Evolutionary conservation across 2,329 filamentous ascomycete genomes (phyloP).

Genomic region (Pseudopyrenochaeta lycopersici): DNA sequence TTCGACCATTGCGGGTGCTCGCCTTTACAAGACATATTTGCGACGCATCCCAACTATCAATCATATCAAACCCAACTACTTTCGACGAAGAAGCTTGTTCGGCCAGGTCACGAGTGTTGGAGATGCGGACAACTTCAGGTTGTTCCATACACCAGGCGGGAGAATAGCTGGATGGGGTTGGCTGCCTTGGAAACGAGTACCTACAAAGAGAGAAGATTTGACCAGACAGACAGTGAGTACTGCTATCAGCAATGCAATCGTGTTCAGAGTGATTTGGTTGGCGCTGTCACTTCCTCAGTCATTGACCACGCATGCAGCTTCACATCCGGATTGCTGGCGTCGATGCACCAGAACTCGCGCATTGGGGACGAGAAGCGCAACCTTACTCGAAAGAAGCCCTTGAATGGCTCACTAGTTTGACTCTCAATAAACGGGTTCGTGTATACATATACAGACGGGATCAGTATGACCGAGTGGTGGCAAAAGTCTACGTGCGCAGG

Average conservation of each 20-base stretch:
- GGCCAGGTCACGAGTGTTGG: slow-evolving; percentile 92
- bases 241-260: neutral
- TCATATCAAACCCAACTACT: slow-evolving; percentile 78
- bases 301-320: slow-evolving; percentile 65
- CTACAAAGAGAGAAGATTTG: slow-evolving; percentile 72
- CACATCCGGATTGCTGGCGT: slow-evolving; percentile 89
- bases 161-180: slow-evolving; percentile 90
- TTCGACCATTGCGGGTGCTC: slow-evolving; percentile 63
- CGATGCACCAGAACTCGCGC: slow-evolving; percentile 90
- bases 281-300: neutral
- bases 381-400: slow-evolving; percentile 84
- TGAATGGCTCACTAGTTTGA: slow-evolving; percentile 77
- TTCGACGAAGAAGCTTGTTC: slow-evolving; percentile 78
- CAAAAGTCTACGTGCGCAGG: slow-evolving; percentile 78
- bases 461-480: slow-evolving; percentile 92
- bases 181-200: slow-evolving; percentile 76
- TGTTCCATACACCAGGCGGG: slow-evolving; percentile 96
- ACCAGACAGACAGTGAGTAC: slow-evolving; percentile 76
- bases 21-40: slow-evolving; percentile 75
- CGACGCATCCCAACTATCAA: slow-evolving; percentile 82
- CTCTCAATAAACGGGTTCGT: slow-evolving; percentile 77
- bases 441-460: slow-evolving; percentile 85
- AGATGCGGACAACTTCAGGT: slow-evolving; percentile 93
- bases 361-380: slow-evolving; percentile 90
- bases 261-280: neutral